Conservation (phyloP, 176 grass and related monocot species). For the Musa itinerans region DNA sequence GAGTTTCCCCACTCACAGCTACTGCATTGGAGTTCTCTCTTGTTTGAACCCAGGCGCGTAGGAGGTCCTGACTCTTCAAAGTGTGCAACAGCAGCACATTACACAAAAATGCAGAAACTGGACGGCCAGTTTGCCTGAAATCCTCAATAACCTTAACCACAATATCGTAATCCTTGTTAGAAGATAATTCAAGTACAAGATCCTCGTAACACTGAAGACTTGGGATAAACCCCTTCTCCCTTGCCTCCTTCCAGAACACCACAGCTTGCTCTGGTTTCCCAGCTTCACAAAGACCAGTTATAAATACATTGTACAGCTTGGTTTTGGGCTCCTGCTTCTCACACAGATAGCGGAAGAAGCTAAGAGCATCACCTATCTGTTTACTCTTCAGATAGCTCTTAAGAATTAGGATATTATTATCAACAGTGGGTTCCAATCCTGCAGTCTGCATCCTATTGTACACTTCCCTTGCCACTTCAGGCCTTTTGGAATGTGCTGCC, state of each 20-base stretch:
- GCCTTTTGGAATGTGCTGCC: slow-evolving; percentile 53
- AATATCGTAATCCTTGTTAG: slow-evolving; percentile 49
- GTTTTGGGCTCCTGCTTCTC: slow-evolving; percentile 40
- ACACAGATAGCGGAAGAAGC: slow-evolving; percentile 51
- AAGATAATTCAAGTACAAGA: slow-evolving; percentile 62
- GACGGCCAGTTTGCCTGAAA: slow-evolving; percentile 70
- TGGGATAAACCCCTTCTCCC: slow-evolving; percentile 62
- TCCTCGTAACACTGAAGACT: slow-evolving; percentile 75
- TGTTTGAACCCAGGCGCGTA: slow-evolving; percentile 44
- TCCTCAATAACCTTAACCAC: slow-evolving; percentile 66
- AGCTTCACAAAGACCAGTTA: slow-evolving; percentile 76
- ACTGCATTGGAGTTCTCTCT: slow-evolving; percentile 29
- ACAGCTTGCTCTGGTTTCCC: slow-evolving; percentile 53
- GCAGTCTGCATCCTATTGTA: slow-evolving; percentile 62
- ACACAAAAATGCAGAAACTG: slow-evolving; percentile 83
- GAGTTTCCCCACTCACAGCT: slow-evolving; percentile 27
- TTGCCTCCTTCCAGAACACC: slow-evolving; percentile 74
- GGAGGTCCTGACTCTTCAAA: slow-evolving; percentile 43
- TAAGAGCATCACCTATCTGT: slow-evolving; percentile 59
- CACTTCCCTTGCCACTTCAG: slow-evolving; percentile 62
- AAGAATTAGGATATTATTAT: slow-evolving; percentile 62
- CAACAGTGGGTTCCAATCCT: slow-evolving; percentile 47
- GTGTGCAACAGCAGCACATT: slow-evolving; percentile 86
- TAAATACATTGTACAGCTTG: slow-evolving; percentile 82
- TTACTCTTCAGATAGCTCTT: slow-evolving; percentile 73